Base-by-base conservation (phyloP, 2,329 filamentous ascomycete species). In the Microsporum ferrugineum region DNA sequence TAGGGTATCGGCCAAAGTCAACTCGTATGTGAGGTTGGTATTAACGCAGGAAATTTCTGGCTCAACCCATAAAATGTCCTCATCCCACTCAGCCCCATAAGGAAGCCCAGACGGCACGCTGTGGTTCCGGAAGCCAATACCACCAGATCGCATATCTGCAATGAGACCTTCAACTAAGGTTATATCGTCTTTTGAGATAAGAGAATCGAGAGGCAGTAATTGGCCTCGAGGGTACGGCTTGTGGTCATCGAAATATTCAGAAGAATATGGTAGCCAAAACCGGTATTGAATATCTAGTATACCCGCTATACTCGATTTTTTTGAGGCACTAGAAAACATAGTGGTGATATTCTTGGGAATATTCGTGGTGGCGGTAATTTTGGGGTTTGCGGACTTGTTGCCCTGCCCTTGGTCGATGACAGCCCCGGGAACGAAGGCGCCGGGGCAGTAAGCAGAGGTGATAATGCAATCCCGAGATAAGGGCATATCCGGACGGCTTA, bases 11-110 rank as follows among this genome's bases (percentile, higher is more conserved):
- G 61, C 59, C 2, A 76, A 70, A 5, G 63, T 65, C 59, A 75
- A 78, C 36, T 78, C 75, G 2, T 80, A 58, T 0, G 76, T 78
- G 10, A 70, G 29, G 56, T 71, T 71, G 2, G 71, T 73, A 58
- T 76, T 67, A 2, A 79, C 77, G 62, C 78, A 80, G 3, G 68
- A 66, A 0, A 75, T 75, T 23, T 77, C 73, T 0, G 78, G 79
- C 63, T 78, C 73, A 5, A 80, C 63, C 63, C 78, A 80, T 0
- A 80, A 71, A 3, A 81, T 58, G 61, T 80, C 77, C 61, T 81
- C 79, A 0, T 68, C 66, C 78, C 78, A 80, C 0, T 66, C 70
- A 7, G 69, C 74, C 0, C 77, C 78, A 43, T 68, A 71, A 2
- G 71, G 62, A 0, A 63, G 66, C n/a, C 17, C 27, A 0, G 62